Percentiles rank a stretch among this genome's conserved stretches.
Evolutionary conservation across 2,329 filamentous ascomycete genomes (phyloP).

Genomic region (Sclerotinia minor): DNA sequence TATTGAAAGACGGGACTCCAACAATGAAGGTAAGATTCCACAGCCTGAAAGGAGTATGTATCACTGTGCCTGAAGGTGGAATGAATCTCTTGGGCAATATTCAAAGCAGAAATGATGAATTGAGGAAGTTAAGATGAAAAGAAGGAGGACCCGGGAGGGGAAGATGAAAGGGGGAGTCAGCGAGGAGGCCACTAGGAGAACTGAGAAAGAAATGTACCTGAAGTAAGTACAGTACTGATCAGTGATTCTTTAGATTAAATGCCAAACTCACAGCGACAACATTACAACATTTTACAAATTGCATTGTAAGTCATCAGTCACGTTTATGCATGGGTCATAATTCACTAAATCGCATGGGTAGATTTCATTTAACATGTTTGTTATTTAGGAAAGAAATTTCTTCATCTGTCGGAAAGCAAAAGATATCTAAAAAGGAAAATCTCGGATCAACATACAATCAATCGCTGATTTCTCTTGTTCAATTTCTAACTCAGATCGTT

Average conservation of each 20-base stretch:
- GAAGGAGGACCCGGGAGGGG: not conserved
- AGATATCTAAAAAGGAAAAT: too few relatives aligned
- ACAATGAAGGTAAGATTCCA: not conserved
- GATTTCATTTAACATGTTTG: not conserved
- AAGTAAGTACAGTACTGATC: not conserved
- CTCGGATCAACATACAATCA: too few relatives aligned
- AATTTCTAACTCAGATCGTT: too few relatives aligned
- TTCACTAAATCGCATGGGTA: not conserved
- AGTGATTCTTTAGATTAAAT: not conserved
- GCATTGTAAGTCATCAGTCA: not conserved
- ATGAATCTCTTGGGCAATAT: not conserved
- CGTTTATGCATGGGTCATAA: not conserved
- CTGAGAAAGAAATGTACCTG: not conserved
- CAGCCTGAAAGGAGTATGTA: too few relatives aligned
- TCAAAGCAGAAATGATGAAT: not conserved
- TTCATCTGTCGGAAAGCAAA: too few relatives aligned
- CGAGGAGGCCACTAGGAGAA: too few relatives aligned
- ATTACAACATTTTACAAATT: not conserved
- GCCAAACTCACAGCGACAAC: too few relatives aligned
- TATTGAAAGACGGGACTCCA: not conserved
- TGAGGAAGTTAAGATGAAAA: not conserved
- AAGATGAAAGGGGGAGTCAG: not conserved
- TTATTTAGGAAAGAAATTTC: not conserved
- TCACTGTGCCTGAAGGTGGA: too few relatives aligned
- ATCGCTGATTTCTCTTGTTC: too few relatives aligned